These are phyloP conservation scores for Ceratopteris richardii DNA, from an alignment of 75 land plant species.

Conservation along the genomic window DNA sequence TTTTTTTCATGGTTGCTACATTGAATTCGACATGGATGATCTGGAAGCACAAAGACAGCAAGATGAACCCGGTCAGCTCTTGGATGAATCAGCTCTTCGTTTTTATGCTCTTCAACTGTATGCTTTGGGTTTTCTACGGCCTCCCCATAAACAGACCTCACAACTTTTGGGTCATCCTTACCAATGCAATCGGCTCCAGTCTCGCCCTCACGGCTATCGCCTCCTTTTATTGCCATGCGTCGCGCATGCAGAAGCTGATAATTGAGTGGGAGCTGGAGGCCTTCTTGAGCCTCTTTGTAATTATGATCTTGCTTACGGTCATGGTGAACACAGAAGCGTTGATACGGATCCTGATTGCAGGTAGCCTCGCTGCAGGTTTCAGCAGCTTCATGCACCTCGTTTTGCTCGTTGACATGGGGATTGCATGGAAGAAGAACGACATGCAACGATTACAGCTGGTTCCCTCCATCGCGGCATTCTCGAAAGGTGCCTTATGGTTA, in stretches of 20 bases:
- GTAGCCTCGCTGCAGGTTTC: background rate
- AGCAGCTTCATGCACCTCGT: background rate
- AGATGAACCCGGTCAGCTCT: too few species aligned
- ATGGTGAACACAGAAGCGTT: background rate
- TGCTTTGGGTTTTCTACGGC: constrained; percentile 2
- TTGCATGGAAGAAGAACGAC: background rate
- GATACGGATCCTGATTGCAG: background rate
- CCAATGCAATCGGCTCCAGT: background rate
- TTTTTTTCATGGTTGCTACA: too few species aligned
- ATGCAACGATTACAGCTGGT: background rate
- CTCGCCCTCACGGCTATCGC: background rate
- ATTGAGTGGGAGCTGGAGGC: background rate
- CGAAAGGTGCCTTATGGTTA: background rate
- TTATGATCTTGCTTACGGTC: background rate
- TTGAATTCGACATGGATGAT: too few species aligned
- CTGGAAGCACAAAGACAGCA: too few species aligned
- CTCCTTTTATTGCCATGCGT: background rate
- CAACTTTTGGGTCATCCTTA: background rate
- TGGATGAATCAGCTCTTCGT: background rate
- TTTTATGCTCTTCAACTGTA: constrained; percentile 1
- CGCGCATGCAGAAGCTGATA: background rate
- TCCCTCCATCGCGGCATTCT: background rate
- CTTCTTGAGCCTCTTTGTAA: background rate
- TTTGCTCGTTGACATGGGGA: background rate
- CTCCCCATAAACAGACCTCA: background rate